Percentiles rank a stretch among this genome's conserved stretches.
Evolutionary conservation across 148 eudicot genomes (phyloP).

Genomic region (Camellia japonica): DNA sequence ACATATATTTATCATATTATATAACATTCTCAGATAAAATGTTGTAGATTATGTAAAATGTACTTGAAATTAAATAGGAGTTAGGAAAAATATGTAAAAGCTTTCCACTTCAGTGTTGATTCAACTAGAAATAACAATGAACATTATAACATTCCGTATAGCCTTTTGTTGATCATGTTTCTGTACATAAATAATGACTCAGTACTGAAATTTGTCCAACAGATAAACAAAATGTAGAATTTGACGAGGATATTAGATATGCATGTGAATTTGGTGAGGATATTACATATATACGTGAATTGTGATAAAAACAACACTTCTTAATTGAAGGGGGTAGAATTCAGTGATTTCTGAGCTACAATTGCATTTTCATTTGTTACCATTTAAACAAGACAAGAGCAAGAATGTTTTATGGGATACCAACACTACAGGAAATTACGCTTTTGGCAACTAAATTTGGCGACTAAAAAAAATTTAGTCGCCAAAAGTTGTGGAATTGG

Average conservation of each 20-base stretch:
- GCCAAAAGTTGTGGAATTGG: no score
- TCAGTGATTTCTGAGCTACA: background rate
- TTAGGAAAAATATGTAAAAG: no score
- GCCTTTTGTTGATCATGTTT: background rate
- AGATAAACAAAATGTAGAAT: background rate
- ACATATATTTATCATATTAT: no score
- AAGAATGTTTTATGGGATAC: background rate
- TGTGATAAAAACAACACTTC: no score
- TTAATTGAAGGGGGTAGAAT: no score
- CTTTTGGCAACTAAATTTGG: no score
- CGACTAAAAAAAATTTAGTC: no score
- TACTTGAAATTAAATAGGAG: no score
- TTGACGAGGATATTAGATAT: no score
- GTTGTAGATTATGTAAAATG: background rate
- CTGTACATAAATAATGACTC: background rate
- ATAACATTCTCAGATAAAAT: background rate
- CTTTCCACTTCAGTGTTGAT: no score
- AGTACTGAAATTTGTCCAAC: background rate
- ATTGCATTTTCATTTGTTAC: no score
- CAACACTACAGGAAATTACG: background rate
- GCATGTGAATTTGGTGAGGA: background rate
- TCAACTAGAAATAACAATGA: background rate
- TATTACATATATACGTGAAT: no score
- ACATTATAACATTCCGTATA: background rate
- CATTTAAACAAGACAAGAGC: background rate